Base-by-base conservation (phyloP, 2,329 filamentous ascomycete genomes). In the Pyricularia grisea region DNA sequence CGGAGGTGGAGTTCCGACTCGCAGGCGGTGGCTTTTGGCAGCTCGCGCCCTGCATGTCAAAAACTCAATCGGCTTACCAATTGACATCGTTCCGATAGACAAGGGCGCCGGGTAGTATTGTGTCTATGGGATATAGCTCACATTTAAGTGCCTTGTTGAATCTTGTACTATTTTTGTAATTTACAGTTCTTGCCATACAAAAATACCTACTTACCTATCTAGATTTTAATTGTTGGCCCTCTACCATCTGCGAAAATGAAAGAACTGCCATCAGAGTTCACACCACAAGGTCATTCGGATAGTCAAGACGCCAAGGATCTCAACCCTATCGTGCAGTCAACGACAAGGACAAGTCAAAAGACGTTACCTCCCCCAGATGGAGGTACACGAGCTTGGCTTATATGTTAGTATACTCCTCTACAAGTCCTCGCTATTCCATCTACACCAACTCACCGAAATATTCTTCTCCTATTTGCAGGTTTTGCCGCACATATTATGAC, bases 401-500 rank as follows among this genome's bases (percentile, higher is more conserved):
- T 68, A 9, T 71, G 71, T 69, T 7, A 68, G 66, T 68, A 33
- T 2, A 36, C 14, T 0, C 27, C 6, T 28, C 4, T 5, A 36
- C 14, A 17, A n/a, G 3, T 33, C 25, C 31, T 61, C 25, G 20
- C 4, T 36, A 27, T 60, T 2, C 20, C 42, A 9, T 55, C 23
- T 4, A 4, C 33, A 14, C 28, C 33, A 58, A 12, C 20, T 61
- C 11, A 28, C 60, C 36, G 50, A 17, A 28, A 33, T 14, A 12
- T 14, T 28, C 1, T 25, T 31, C 36, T 9, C 12, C 58, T 23
- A 27, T 12, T 3, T 25, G 50, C 25, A 33, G 70, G 69, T 61
- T 11, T 71, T 28, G 61, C 66, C 55, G 64, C 70, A 0, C 72
- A 73, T 23, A 33, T 81, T 1, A 76, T 81, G 17, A 71, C 71